Evolutionary conservation across 805 yeast genomes (phyloP), one percentile per base, ranked within the genome.

Genomic region (Schwanniomyces vanrijiae): DNA sequence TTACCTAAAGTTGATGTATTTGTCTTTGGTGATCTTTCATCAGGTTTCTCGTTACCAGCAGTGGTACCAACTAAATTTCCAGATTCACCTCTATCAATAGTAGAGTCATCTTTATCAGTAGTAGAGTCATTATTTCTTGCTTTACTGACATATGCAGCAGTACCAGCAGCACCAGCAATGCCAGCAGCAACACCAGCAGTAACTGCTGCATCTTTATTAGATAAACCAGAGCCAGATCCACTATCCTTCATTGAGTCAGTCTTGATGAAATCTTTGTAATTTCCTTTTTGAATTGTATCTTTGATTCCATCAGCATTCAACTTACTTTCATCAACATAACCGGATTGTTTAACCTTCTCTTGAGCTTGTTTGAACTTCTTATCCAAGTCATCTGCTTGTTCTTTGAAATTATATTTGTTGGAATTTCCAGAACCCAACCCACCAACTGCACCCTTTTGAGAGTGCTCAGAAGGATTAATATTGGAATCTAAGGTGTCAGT

Each of bases 341-440:
- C 35, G 16, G 35, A 14, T 3, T 47, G 49, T 16, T 58, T 60
- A 16, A 62, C 58, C 40, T 64, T 65, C 11, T 44, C 49, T 48
- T 64, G 64, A 10, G 68, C 61, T 21, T 52, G 46, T 25, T 53
- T 59, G 22, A 64, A 61, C 46, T 58, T 59, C 38, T 51, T 41
- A 53, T 61, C 65, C 40, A 64, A 57, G 29, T 54, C 55, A 45
- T 49, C 45, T 37, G 61, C 44, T 42, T 62, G 61, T n/a, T 49
- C 45, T 6, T 59, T 60, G 50, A 61, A 60, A 48, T 59, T 61
- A 34, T 53, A 51, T 20, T 59, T 37, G 7, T 46, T 43, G n/a
- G n/a, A n/a, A 34, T 48, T 49, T 5, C 59, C 49, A 9, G 59
- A 52, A 16, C 24, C 35, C n/a, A 26, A 28, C 14, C 37, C 43